Conservation (phyloP, 2,329 filamentous ascomycete genomes). For the Xylariaceae sp. region DNA sequence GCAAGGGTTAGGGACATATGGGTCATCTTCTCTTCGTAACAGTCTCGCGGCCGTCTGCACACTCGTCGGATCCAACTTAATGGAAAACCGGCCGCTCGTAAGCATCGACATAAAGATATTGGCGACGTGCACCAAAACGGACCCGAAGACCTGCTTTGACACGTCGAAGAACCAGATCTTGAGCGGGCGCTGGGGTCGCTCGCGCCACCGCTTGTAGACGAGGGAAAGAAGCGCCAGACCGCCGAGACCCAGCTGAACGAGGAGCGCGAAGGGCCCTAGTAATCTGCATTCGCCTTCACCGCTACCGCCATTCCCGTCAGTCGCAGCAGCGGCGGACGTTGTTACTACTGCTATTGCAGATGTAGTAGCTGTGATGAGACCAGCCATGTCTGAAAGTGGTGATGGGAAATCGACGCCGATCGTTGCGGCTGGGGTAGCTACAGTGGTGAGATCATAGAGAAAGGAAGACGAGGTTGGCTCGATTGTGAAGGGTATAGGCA, state of each 20-base stretch:
- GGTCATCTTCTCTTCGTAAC: conserved; percentile 52
- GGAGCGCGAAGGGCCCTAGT: conserved; percentile 86
- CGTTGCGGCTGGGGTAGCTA: conserved; percentile 31
- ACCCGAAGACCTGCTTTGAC: conserved; percentile 96
- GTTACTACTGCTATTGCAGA: conserved; percentile 33
- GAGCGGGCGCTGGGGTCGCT: conserved; percentile 87
- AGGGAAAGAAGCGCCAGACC: conserved; percentile 82
- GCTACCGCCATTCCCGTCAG: conserved; percentile 46
- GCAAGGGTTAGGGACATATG: conserved; percentile 86
- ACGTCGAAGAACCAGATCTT: conserved; percentile 99
- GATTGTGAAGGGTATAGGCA: conserved; percentile 37
- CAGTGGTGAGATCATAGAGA: conserved; percentile 29
- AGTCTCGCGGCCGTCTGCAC: conserved; percentile 47
- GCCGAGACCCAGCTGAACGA: conserved; percentile 89
- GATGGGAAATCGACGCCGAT: conserved; percentile 34
- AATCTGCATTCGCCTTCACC: conserved; percentile 81
- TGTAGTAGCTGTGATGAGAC: conserved; percentile 33
- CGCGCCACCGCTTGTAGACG: conserved; percentile 92
- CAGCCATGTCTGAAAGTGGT: conserved; percentile 30
- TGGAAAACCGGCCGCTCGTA: conserved; percentile 81
- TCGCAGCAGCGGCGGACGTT: conserved; percentile 30
- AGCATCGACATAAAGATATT: conserved; percentile 98
- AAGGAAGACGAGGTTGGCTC: conserved; percentile 14
- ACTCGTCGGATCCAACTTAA: conserved; percentile 60
- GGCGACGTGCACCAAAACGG: conserved; percentile 86